These are phyloP conservation scores for Rhynchosporium agropyri DNA, from an alignment of 2,329 filamentous ascomycete species.

Conservation along the genomic window DNA sequence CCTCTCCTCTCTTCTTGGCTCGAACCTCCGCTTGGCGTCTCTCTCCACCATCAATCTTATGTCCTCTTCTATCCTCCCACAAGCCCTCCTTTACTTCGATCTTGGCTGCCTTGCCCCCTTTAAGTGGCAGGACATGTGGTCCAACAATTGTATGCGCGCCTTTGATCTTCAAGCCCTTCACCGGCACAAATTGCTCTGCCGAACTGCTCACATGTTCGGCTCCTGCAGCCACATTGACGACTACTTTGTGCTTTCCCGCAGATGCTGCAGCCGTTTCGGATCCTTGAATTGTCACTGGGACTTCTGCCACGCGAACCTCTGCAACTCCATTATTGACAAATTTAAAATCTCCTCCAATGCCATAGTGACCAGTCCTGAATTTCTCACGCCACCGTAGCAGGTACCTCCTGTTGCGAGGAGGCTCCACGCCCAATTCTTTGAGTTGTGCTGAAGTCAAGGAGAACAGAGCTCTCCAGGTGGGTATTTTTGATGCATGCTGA, in stretches of 20 bases:
- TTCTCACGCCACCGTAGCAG: slow-evolving; percentile 85
- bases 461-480: slow-evolving; percentile 90
- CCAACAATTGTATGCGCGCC: slow-evolving; percentile 73
- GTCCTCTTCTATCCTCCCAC: slow-evolving; percentile 86
- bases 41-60: slow-evolving; percentile 96
- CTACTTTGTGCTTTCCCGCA: slow-evolving; percentile 54
- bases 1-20: slow-evolving; percentile 82
- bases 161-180: slow-evolving; percentile 67
- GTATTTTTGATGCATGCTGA: slow-evolving; percentile 83
- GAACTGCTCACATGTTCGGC: slow-evolving; percentile 44
- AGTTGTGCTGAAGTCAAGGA: slow-evolving; percentile 76
- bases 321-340: slow-evolving; percentile 64
- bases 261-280: slow-evolving; percentile 54
- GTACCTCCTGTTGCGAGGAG: slow-evolving; percentile 79
- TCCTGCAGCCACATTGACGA: slow-evolving; percentile 60
- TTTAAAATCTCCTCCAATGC: slow-evolving; percentile 79
- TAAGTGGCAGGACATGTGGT: slow-evolving; percentile 70
- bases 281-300: slow-evolving; percentile 33
- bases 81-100: slow-evolving; percentile 80
- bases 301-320: slow-evolving; percentile 52
- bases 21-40: slow-evolving; percentile 82
- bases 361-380: slow-evolving; percentile 76
- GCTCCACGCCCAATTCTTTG: slow-evolving; percentile 82
- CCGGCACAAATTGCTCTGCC: slow-evolving; percentile 51
- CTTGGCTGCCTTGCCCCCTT: slow-evolving; percentile 64